Percentiles rank a stretch among this genome's conserved stretches.
These are phyloP conservation scores for Nymphaea thermarum DNA, from an alignment of 164 flowering plant species.

Conservation along the genomic window DNA sequence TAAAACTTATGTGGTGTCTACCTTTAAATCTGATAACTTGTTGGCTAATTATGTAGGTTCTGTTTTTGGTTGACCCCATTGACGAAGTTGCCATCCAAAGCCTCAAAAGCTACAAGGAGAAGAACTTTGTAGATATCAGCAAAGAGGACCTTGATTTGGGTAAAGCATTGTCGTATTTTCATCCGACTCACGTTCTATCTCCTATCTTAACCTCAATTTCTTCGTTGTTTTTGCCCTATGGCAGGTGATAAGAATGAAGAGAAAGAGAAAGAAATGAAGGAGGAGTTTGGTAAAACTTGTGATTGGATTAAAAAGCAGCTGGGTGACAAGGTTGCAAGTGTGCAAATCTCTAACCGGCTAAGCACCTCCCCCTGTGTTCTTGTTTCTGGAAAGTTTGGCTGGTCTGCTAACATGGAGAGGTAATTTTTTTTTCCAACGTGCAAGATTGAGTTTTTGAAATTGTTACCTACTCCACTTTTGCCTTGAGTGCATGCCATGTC, in stretches of 20 bases:
- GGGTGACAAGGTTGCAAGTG: slow-evolving; percentile 87
- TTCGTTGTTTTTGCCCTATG: background rate
- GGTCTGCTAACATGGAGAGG: slow-evolving; percentile 99
- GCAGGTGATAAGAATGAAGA: slow-evolving; percentile 81
- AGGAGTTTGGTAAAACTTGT: slow-evolving; percentile 76
- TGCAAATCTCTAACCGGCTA: slow-evolving; percentile 77
- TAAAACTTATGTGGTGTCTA: background rate
- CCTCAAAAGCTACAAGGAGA: slow-evolving; percentile 83
- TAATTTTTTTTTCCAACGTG: slow-evolving; percentile 4
- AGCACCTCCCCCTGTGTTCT: slow-evolving; percentile 94
- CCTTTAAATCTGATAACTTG: background rate
- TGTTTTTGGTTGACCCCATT: slow-evolving; percentile 84
- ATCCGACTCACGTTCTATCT: background rate
- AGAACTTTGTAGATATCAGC: slow-evolving; percentile 89
- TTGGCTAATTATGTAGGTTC: slow-evolving; percentile 37
- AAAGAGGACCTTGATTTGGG: slow-evolving; percentile 94
- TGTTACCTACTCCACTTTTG: slow-evolving; percentile 62
- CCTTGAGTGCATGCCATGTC: no score
- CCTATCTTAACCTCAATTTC: background rate
- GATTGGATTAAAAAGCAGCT: slow-evolving; percentile 89
- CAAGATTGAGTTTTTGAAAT: slow-evolving; percentile 9
- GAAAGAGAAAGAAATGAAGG: slow-evolving; percentile 65
- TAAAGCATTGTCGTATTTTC: slow-evolving; percentile 8
- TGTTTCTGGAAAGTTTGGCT: slow-evolving; percentile 92
- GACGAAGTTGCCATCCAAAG: slow-evolving; percentile 88